Percentiles rank a stretch among this genome's conserved stretches.
Conservation (phyloP, 148 eudicot genomes). For the Limonium bicolor region DNA sequence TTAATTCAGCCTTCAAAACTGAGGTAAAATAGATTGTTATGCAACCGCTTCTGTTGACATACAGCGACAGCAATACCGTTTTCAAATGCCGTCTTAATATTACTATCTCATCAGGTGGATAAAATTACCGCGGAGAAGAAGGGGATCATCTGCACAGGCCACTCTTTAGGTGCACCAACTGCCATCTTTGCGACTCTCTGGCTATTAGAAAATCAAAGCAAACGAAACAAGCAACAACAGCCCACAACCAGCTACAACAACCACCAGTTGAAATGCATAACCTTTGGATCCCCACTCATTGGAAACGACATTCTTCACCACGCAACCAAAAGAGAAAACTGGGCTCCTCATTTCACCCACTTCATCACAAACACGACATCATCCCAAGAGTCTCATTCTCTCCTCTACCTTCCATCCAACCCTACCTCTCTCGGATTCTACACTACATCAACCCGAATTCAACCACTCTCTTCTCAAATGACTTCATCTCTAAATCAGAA, state of each 20-base stretch:
- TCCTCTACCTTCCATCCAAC: constrained; percentile 33
- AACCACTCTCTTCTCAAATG: constrained; percentile 9
- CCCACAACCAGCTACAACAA: constrained; percentile 15
- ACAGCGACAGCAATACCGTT: background rate
- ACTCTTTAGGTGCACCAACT: constrained; percentile 61
- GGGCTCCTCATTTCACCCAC: constrained; percentile 54
- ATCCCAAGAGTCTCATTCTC: constrained; percentile 59
- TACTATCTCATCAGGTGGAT: constrained; percentile 37
- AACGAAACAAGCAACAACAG: constrained; percentile 1
- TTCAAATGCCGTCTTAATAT: background rate
- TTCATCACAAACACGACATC: constrained; percentile 58
- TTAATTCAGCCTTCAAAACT: constrained; percentile 14
- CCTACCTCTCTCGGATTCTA: constrained; percentile 22
- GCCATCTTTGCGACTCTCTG: constrained; percentile 80
- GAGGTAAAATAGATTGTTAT: constrained; percentile 33
- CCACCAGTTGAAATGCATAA: constrained; percentile 60
- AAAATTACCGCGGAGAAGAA: constrained; percentile 30
- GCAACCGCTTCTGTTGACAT: background rate
- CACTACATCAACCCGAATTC: constrained; percentile 37
- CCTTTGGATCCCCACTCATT: constrained; percentile 83
- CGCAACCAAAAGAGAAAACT: constrained; percentile 54
- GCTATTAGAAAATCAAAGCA: constrained; percentile 42
- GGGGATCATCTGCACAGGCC: constrained; percentile 71
- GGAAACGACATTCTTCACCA: constrained; percentile 50
- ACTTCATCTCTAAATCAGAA: constrained; percentile 1